Evolutionary conservation across 2,329 filamentous ascomycete species (phyloP), one percentile per base, ranked within the genome.

Genomic region (Cladosporium sp.): DNA sequence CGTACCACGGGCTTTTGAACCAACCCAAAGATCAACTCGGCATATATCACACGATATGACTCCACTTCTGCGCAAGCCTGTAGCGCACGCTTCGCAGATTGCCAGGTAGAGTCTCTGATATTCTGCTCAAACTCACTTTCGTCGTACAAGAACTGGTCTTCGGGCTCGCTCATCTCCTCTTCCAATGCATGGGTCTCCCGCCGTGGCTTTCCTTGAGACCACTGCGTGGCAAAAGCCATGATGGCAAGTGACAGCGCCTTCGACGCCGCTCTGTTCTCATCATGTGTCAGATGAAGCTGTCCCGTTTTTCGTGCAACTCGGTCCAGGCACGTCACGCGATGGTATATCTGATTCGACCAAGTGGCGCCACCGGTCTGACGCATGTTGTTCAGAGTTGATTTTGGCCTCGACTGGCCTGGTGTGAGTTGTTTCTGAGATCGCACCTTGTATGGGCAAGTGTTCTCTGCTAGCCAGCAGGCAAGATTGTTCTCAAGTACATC

Each of bases 401-500:
- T 18, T 32, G 29, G 27, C 41, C 29, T 13, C 27, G 27, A 30
- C 27, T 27, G 22, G 22, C 22, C 22, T 27, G 22, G 5, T 27
- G 4, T 27, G 9, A 27, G 22, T 9, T 27, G 22, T 27, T 9
- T 4, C 4, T 4, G 12, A 25, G 19, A 9, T 25, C 35, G 33
- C 7, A 29, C 30, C 15, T 25, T 35, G 42, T 45, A 45, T n/a
- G 42, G 42, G 30, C 42, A 45, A 3, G 42, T 45, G 7, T 35
- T 30, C 15, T 45, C 42, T 15, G 42, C 16, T 18, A 45, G n/a
- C 42, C 42, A 45, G 19, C 42, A 45, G 11, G 42, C 42, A 15
- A 45, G 30, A 2, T 45, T 45, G 13, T 45, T 45, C 30, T 45
- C 42, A 13, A 45, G 32, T 19, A 45, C 42, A 25, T 45, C 42